Evolutionary conservation across 768 basidiomycete species (phyloP), one percentile per base, ranked within the genome.

Genomic region (Naganishia onofrii): DNA sequence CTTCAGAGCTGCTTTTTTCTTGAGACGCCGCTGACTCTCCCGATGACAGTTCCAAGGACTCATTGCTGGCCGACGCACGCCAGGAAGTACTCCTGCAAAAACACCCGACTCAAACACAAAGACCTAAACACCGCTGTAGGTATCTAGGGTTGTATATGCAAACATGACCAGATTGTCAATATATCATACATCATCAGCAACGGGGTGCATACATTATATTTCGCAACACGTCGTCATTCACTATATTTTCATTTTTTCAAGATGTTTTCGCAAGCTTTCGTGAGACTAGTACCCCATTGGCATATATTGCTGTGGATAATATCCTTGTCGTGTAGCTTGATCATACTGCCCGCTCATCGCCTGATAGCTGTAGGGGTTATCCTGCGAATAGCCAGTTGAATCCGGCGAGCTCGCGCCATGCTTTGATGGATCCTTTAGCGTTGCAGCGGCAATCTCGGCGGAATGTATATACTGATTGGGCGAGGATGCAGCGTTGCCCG

Each of bases 41-140:
- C 23, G 0, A 12, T 31, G 0, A 23, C 53, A 72, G 71, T 72
- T 72, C 63, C 71, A 72, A 65, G 71, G 71, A 6, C 60, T 72
- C 17, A 72, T 72, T 23, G 71, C 71, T 9, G 67, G 71, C 10
- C 56, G 71, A 55, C 57, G 71, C 17, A 56, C 71, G 29, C 71
- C 71, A 51, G 66, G 64, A 36, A 66, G 63, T 29, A 70, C 64
- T n/a, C 70, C 70, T 23, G 38, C n/a, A 12, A 69, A 63, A 46
- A 29, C 67, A 42, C 60, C 60, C 10, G 60, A 63, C 19, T 13
- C 60, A 2, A n/a, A 36, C 12, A 29, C 48, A 51, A 51, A 26
- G 48, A 26, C n/a, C 1, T 51, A 23, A 51, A 26, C 3, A 12
- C 3, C 3, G n/a, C 23, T 17, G 6, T n/a, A 1, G 48, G 23